A percentile compares a stretch with the other conserved stretches of the same genome.
These are phyloP conservation scores for Hygrocybe punicea DNA, from an alignment of 768 basidiomycete species.

Conservation along the genomic window DNA sequence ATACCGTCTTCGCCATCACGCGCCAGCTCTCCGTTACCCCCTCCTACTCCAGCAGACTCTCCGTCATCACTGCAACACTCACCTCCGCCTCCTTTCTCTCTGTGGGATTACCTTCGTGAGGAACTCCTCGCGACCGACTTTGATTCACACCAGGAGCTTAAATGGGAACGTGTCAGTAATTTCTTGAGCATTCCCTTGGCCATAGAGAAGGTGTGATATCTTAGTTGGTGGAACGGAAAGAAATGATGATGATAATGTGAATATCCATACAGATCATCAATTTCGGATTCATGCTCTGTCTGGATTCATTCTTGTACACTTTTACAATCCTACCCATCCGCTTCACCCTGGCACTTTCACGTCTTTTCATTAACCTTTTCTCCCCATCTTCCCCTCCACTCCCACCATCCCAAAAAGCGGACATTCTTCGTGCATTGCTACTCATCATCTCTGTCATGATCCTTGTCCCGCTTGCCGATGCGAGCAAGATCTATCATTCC, in stretches of 20 bases:
- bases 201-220: slow-evolving; percentile 79
- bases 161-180: slow-evolving; percentile 95
- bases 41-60: slow-evolving; percentile 33
- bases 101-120: slow-evolving; percentile 91
- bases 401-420: slow-evolving; percentile 87
- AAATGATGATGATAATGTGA: slow-evolving; percentile 7
- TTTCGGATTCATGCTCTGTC: slow-evolving; percentile 89
- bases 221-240: neutral
- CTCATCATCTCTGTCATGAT: slow-evolving; percentile 71
- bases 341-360: slow-evolving; percentile 59
- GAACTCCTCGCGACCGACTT: slow-evolving; percentile 90
- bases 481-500: slow-evolving; percentile 96
- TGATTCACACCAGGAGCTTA: slow-evolving; percentile 89
- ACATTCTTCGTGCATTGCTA: slow-evolving; percentile 78
- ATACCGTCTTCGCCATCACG: slow-evolving; percentile 42
- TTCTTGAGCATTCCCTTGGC: slow-evolving; percentile 90
- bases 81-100: slow-evolving; percentile 58
- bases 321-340: slow-evolving; percentile 97
- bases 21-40: slow-evolving; percentile 25
- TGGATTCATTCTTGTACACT: slow-evolving; percentile 96
- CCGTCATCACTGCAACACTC: slow-evolving; percentile 16
- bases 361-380: slow-evolving; percentile 50
- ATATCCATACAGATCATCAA: slow-evolving; percentile 63
- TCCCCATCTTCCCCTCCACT: slow-evolving; percentile 53
- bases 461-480: slow-evolving; percentile 81